Evolutionary conservation across 164 flowering plant genomes (phyloP).

Genomic region (Brasenia schreberi): DNA sequence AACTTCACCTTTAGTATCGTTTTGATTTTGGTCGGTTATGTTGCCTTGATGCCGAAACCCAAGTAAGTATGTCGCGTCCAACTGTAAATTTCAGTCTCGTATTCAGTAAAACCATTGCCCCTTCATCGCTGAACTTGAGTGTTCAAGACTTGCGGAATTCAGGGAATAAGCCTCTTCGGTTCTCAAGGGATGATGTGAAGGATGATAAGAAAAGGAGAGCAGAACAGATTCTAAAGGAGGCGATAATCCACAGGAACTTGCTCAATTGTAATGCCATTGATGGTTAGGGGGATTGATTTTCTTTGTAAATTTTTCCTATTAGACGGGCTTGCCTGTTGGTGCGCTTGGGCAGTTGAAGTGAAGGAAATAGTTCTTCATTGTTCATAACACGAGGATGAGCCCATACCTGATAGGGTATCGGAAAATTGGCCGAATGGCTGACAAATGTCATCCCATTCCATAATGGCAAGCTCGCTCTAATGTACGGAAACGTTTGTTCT

Average conservation of each 20-base stretch:
- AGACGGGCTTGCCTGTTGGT: not conserved
- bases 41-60: too few species aligned
- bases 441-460: not conserved
- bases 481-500: not conserved
- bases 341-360: not conserved
- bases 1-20: too few species aligned
- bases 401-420: too few species aligned
- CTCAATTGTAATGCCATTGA: constrained; percentile 53
- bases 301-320: not conserved
- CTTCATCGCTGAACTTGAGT: not conserved
- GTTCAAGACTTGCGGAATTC: not conserved
- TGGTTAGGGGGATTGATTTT: not conserved
- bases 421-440: not conserved
- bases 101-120: not conserved
- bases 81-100: constrained; percentile 35
- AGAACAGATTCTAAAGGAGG: constrained; percentile 65
- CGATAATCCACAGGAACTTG: constrained; percentile 76
- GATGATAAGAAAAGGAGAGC: constrained; percentile 95
- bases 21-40: too few species aligned
- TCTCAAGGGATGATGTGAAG: constrained; percentile 54
- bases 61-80: constrained; percentile 21
- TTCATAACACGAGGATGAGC: not conserved
- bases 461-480: not conserved
- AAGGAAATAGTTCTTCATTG: not conserved
- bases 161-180: constrained; percentile 6